Base-by-base conservation (phyloP, 73 alveolate genomes). In the Paramecium caudatum region DNA sequence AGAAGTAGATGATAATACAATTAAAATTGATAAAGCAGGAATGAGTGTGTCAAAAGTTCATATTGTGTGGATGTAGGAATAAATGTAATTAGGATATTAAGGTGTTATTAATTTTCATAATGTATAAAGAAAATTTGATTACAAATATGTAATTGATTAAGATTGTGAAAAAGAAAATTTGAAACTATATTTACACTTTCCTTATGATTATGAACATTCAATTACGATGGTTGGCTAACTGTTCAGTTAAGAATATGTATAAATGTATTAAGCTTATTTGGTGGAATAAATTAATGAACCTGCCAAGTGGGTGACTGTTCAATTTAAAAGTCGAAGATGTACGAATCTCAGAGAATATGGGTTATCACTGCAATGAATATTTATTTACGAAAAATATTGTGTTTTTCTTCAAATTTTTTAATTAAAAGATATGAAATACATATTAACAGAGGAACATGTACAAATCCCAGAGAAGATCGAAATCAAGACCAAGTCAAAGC, bases 401-500 rank as follows among this genome's bases (percentile, higher is more conserved):
- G n/a, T 41, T 41, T 41, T 41, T 41, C 49, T 41, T 41, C 10
- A 48, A 48, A 48, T 41, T 37, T 74, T 16, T 41, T 41, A 74
- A 74, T 41, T 41, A 74, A 74, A 74, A 86, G 70, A 86, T 62
- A 86, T 86, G 93, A 86, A 65, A 86, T 78, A 86, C 85, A 62
- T 86, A 21, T 90, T 86, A 19, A 63, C 82, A 41, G 92, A 85
- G 45, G 90, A 62, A 81, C 63, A 62, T 37, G 78, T 85, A 1
- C 34, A 23, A 17, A 85, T 85, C 61, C 92, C 92, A 13, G 92
- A 55, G 5, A 55, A 43, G 8, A 78, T 85, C n/a, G 46, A 80
- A 33, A 33, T 85, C 17, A 61, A 33, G 25, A 88, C 70, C 23
- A 86, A 86, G 15, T 86, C 61, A 34, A 86, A 78, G 68, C 39